These are phyloP conservation scores for Gossypium australe DNA, from an alignment of 345 rosid genomes.

Conservation along the genomic window DNA sequence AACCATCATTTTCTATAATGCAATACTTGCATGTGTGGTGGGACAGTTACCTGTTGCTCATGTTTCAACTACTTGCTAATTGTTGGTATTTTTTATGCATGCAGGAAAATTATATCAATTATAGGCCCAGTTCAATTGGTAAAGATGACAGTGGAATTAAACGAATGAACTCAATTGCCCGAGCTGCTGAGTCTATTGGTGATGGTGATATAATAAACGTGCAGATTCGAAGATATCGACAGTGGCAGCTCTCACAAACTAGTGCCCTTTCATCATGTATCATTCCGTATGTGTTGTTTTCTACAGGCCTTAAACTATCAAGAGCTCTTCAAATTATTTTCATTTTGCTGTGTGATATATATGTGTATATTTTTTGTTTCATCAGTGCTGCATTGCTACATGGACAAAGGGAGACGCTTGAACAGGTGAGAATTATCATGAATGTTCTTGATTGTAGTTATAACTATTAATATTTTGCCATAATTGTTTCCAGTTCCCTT, in stretches of 20 bases:
- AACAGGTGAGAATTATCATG: constrained; percentile 43
- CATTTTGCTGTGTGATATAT: constrained; percentile 6
- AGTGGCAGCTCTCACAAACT: constrained; percentile 90
- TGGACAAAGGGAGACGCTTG: constrained; percentile 80
- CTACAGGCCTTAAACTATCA: not conserved
- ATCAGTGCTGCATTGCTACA: constrained; percentile 80
- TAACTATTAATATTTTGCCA: not conserved
- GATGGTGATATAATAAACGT: constrained; percentile 91
- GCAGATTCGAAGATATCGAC: constrained; percentile 89
- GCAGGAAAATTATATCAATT: constrained; percentile 96
- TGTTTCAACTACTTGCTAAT: not conserved
- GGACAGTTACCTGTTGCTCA: not conserved
- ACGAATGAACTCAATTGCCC: constrained; percentile 72
- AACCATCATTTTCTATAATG: not conserved
- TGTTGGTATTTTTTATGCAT: not conserved
- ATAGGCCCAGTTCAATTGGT: constrained; percentile 59
- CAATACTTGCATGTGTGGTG: not conserved
- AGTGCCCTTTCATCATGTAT: constrained; percentile 73
- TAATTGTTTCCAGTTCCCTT: not conserved
- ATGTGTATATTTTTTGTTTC: constrained; percentile 28
- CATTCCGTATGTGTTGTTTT: constrained; percentile 66
- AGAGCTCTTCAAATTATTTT: constrained; percentile 2
- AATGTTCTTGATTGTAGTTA: not conserved
- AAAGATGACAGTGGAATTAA: constrained; percentile 72
- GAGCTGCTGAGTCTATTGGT: constrained; percentile 88